Conservation (phyloP, 2,329 filamentous ascomycete species). For the Whalleya microplaca region DNA sequence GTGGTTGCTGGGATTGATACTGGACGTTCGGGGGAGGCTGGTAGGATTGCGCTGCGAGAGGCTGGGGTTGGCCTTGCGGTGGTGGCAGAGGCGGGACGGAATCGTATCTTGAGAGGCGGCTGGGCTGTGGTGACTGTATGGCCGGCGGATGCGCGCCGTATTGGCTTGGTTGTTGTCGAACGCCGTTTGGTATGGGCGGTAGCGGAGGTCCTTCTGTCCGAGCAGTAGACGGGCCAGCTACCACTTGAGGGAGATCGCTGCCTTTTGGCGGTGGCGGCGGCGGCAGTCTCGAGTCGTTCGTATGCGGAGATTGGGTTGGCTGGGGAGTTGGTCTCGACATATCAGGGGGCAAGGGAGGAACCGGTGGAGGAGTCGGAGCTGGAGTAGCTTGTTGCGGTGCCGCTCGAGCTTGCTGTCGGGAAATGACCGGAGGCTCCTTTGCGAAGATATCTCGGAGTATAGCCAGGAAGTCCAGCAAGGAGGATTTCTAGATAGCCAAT, state of each 20-base stretch:
- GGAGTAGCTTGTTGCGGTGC: constrained; percentile 41
- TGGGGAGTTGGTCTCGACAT: constrained; percentile 50
- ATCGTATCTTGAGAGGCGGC: constrained; percentile 40
- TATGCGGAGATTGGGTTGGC: constrained; percentile 39
- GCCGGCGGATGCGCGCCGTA: constrained; percentile 22
- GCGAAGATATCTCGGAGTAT: constrained; percentile 87
- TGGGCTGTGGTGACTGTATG: constrained; percentile 25
- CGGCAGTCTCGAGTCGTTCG: constrained; percentile 43
- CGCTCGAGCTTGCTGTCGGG: constrained; percentile 62
- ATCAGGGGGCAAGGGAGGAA: constrained; percentile 74
- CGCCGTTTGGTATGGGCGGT: constrained; percentile 41
- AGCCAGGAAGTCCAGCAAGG: constrained; percentile 77
- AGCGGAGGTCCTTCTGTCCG: constrained; percentile 35
- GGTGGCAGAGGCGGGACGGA: constrained; percentile 38
- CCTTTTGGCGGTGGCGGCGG: constrained; percentile 62
- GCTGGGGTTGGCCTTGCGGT: constrained; percentile 30
- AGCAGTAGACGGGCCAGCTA: constrained; percentile 39
- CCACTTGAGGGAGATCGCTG: constrained; percentile 32
- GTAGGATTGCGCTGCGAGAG: constrained; percentile 34
- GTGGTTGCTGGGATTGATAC: constrained; percentile 32
- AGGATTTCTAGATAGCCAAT: constrained; percentile 69
- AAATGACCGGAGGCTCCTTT: constrained; percentile 90
- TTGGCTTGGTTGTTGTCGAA: constrained; percentile 32
- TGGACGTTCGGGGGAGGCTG: constrained; percentile 32
- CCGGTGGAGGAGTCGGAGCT: constrained; percentile 61